phyloP scores from a whole-genome alignment of 164 flowering plant genomes.

The Aristolochia californica region DNA sequence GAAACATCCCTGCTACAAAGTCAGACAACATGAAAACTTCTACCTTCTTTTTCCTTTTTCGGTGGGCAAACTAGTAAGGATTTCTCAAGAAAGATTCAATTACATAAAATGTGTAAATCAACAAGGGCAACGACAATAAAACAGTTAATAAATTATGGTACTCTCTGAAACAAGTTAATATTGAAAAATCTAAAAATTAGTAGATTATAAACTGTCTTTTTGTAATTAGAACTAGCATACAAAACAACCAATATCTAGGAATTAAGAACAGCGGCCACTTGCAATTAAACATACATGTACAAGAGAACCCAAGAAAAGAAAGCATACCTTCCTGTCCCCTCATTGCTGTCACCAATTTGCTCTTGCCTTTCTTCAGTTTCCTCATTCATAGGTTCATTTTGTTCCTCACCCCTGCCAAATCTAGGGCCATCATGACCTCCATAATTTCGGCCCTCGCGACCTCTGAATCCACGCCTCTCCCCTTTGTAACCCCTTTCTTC shows the following conservation, averaged over 20 bases:
- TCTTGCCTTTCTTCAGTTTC: slow-evolving; percentile 4
- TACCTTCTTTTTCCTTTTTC: not conserved
- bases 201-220: no score
- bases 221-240: no score
- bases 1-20: slow-evolving; percentile 15
- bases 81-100: no score
- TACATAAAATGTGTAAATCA: no score
- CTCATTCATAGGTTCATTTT: slow-evolving; percentile 9
- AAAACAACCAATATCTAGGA: no score
- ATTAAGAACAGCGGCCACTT: no score
- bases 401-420: slow-evolving; percentile 6
- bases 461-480: slow-evolving; percentile 7
- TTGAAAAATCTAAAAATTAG: no score
- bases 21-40: not conserved
- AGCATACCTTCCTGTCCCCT: slow-evolving; percentile 14
- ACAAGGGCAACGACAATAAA: no score
- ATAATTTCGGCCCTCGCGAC: slow-evolving; percentile 8
- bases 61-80: no score
- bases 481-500: not conserved
- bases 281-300: no score
- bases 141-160: no score
- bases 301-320: not conserved
- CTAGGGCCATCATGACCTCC: slow-evolving; percentile 14
- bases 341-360: slow-evolving; percentile 1
- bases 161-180: no score